These are phyloP conservation scores for Volvox africanus DNA, from an alignment of 139 green algal species.

Conservation along the genomic window DNA sequence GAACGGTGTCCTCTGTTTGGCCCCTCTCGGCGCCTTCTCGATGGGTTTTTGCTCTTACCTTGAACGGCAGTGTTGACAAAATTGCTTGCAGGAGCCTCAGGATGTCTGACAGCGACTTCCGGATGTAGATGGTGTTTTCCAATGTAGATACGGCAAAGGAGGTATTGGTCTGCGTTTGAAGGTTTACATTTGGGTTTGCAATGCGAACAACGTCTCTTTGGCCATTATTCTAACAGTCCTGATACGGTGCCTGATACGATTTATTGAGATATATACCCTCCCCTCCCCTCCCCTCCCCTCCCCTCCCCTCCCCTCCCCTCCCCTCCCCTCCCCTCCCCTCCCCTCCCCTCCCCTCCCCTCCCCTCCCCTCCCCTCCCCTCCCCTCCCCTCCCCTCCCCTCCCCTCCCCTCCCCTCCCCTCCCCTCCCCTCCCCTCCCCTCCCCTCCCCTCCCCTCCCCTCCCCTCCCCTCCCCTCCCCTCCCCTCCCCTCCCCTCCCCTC, in stretches of 20 bases:
- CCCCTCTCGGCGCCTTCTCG: too few species aligned
- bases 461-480: too few species aligned
- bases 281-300: not conserved
- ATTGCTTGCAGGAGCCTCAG: slow-evolving; percentile 32
- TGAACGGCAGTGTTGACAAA: slow-evolving; percentile 9
- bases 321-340: not conserved
- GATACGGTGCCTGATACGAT: too few species aligned
- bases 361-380: not conserved
- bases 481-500: too few species aligned
- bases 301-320: not conserved
- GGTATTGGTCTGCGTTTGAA: slow-evolving; percentile 16
- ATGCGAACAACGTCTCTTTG: too few species aligned
- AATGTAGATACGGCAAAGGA: slow-evolving; percentile 23
- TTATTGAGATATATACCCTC: not conserved
- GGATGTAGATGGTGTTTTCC: slow-evolving; percentile 17
- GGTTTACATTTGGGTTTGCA: too few species aligned
- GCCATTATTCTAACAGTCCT: too few species aligned
- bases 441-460: too few species aligned
- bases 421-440: not conserved
- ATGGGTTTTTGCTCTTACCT: slow-evolving; percentile 8
- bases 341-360: not conserved
- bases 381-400: not conserved
- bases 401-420: not conserved
- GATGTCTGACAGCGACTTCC: slow-evolving; percentile 35
- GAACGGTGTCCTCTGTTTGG: too few species aligned